Conservation (phyloP, 1,284 basidiomycete species). For the Leccinum pallidistipes region DNA sequence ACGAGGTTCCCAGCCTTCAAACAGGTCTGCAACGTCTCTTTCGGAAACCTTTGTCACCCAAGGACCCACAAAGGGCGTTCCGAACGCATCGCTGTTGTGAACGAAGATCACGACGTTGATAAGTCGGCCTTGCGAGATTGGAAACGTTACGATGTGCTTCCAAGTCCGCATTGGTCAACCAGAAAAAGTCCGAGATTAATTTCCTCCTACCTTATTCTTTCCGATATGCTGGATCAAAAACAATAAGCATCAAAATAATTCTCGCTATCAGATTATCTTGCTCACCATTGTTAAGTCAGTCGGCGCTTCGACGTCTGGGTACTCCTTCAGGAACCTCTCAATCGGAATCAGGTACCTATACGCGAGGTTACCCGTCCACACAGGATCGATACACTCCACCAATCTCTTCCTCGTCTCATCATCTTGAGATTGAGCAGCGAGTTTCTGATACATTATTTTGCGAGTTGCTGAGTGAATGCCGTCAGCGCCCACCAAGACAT, state of each 20-base stretch:
- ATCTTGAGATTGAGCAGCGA: slow-evolving; percentile 11
- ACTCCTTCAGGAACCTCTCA: slow-evolving; percentile 13
- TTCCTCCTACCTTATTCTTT: slow-evolving; percentile 40
- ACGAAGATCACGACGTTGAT: slow-evolving; percentile 45
- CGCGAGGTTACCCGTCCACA: slow-evolving; percentile 24
- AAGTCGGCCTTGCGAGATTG: slow-evolving; percentile 8
- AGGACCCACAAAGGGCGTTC: slow-evolving; percentile 36
- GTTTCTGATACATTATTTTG: slow-evolving; percentile 17
- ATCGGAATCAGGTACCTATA: slow-evolving; percentile 22
- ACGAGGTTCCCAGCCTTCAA: slow-evolving; percentile 43
- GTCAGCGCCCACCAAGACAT: slow-evolving; percentile 38
- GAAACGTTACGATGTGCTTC: neutral
- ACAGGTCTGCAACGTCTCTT: slow-evolving; percentile 34
- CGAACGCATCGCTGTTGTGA: slow-evolving; percentile 36
- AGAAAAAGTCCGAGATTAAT: neutral
- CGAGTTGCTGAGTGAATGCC: slow-evolving; percentile 27
- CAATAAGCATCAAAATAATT: neutral
- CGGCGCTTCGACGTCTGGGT: slow-evolving; percentile 38
- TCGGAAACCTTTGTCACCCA: slow-evolving; percentile 36
- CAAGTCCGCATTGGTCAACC: neutral
- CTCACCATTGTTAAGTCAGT: slow-evolving; percentile 38
- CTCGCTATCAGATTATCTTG: neutral
- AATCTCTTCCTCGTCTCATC: slow-evolving; percentile 6
- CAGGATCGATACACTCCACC: slow-evolving; percentile 14
- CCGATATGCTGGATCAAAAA: slow-evolving; percentile 40